phyloP scores from a whole-genome alignment of 2,329 filamentous ascomycete genomes.

The Periconia sp. region DNA sequence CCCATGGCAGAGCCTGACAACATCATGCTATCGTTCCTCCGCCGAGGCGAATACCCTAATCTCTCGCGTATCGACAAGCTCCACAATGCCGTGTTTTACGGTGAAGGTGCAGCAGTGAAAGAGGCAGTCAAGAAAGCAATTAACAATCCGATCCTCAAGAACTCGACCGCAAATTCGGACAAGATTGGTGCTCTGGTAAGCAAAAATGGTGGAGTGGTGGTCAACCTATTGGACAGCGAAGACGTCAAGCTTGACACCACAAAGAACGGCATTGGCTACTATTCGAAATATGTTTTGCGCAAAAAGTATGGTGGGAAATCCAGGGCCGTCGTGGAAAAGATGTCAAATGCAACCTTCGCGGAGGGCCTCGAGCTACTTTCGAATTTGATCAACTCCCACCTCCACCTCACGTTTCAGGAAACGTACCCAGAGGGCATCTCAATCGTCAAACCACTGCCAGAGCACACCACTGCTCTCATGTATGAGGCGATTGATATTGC shows the following conservation, averaged over 20 bases:
- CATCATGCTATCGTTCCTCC: conserved; percentile 68
- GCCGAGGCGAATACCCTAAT: conserved; percentile 72
- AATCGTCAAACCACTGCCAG: conserved; percentile 76
- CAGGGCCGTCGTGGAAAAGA: conserved; percentile 63
- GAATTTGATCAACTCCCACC: conserved; percentile 77
- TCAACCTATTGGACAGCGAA: conserved; percentile 55
- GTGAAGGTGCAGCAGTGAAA: conserved; percentile 57
- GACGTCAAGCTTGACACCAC: conserved; percentile 67
- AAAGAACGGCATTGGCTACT: conserved; percentile 73
- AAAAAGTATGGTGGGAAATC: conserved; percentile 58
- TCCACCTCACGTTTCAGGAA: conserved; percentile 84
- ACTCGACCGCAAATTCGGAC: conserved; percentile 58
- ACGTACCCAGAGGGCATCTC: conserved; percentile 75
- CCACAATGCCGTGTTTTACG: conserved; percentile 72
- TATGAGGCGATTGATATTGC: conserved; percentile 72
- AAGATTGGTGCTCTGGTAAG: conserved; percentile 60
- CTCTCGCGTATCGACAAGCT: conserved; percentile 75
- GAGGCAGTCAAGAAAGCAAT: conserved; percentile 46
- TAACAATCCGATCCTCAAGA: conserved; percentile 56
- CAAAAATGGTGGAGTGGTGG: conserved; percentile 60
- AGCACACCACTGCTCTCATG: conserved; percentile 73
- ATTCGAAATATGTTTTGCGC: conserved; percentile 65
- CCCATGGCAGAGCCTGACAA: conserved; percentile 82
- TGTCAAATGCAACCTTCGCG: conserved; percentile 55
- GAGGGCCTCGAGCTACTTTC: conserved; percentile 68